phyloP scores from a whole-genome alignment of 106 monocot genomes.

The Platanthera zijinensis region DNA sequence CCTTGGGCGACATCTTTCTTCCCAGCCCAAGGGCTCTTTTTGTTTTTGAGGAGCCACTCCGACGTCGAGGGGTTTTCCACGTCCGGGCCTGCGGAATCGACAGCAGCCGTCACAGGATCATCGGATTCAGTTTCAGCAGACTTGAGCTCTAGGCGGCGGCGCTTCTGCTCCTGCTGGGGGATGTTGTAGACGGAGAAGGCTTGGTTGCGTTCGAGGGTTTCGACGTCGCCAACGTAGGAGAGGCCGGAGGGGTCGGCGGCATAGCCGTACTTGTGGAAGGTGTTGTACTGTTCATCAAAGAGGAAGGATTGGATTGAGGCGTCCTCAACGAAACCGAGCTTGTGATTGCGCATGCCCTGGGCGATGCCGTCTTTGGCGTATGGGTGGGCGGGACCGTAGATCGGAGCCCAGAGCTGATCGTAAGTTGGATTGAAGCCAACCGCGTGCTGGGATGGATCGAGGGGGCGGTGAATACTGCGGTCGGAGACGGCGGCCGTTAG shows the following conservation, averaged over 20 bases:
- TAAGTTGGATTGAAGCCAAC: constrained; percentile 82
- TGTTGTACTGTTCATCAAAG: constrained; percentile 98
- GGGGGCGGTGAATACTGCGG: constrained; percentile 37
- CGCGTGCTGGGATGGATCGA: constrained; percentile 69
- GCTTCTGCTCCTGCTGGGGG: constrained; percentile 93
- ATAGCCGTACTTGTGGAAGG: constrained; percentile 90
- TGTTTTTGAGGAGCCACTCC: constrained; percentile 78
- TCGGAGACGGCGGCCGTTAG: constrained; percentile 37
- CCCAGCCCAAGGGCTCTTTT: constrained; percentile 75
- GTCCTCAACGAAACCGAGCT: constrained; percentile 96
- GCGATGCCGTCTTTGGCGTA: constrained; percentile 67
- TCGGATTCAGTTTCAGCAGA: constrained; percentile 5
- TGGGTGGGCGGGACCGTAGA: constrained; percentile 78
- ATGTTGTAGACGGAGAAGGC: constrained; percentile 85
- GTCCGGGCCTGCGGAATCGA: neutral
- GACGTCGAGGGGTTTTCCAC: constrained; percentile 67
- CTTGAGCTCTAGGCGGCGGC: constrained; percentile 44
- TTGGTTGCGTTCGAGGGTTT: constrained; percentile 32
- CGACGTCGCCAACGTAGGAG: constrained; percentile 59
- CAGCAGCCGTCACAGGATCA: neutral
- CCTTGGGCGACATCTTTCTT: constrained; percentile 55
- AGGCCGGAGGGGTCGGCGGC: constrained; percentile 89
- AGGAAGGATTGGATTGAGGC: constrained; percentile 88
- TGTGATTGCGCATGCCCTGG: constrained; percentile 92
- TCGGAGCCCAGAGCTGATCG: constrained; percentile 98